These are phyloP conservation scores for Coffea humblotiana DNA, from an alignment of 305 asterid species.

Conservation along the genomic window DNA sequence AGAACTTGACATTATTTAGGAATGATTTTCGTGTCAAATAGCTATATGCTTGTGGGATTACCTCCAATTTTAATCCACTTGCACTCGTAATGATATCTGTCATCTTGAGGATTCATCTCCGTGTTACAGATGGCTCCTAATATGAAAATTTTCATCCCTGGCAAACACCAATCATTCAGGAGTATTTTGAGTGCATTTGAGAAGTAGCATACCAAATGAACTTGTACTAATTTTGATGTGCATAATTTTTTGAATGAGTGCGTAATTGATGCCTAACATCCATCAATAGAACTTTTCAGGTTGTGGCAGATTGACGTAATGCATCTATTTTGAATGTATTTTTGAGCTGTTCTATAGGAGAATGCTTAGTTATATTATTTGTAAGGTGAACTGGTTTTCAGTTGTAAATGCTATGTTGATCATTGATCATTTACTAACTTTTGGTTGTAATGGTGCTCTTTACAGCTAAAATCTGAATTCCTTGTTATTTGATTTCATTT, in stretches of 20 bases:
- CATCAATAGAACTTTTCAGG: background rate
- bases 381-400: background rate
- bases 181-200: background rate
- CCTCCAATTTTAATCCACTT: background rate
- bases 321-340: background rate
- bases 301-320: background rate
- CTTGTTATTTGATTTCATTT: too few species aligned
- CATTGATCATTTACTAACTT: background rate
- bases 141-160: background rate
- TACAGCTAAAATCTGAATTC: too few species aligned
- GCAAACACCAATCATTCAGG: background rate
- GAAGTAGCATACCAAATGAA: background rate
- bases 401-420: background rate
- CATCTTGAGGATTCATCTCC: background rate
- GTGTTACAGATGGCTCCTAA: background rate
- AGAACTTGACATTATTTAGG: conserved; percentile 76
- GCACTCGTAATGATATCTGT: background rate
- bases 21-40: conserved; percentile 83
- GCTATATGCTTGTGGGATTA: background rate
- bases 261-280: background rate
- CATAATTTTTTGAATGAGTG: conserved; percentile 6
- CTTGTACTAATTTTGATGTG: conserved; percentile 7
- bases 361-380: background rate
- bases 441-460: too few species aligned
- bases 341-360: background rate